phyloP scores from a whole-genome alignment of 345 rosid species.

The Lepidium aucheri region DNA sequence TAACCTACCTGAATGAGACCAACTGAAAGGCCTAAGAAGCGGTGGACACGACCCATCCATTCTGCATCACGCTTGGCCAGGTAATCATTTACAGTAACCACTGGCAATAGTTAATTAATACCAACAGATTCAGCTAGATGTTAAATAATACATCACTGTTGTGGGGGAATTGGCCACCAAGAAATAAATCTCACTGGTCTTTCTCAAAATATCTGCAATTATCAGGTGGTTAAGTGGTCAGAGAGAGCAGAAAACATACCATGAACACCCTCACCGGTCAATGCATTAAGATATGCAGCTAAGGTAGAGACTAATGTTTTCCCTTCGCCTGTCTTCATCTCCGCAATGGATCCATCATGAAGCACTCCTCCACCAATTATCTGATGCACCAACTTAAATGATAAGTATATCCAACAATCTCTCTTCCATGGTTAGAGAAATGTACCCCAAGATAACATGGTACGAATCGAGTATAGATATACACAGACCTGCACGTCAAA shows the following conservation, averaged over 20 bases:
- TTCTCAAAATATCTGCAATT: not conserved
- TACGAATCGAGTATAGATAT: not conserved
- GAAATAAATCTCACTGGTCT: not conserved
- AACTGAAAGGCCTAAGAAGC: slow-evolving; percentile 86
- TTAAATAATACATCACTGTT: not conserved
- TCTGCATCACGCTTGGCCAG: slow-evolving; percentile 98
- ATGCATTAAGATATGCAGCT: slow-evolving; percentile 92
- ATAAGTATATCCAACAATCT: slow-evolving; percentile 5
- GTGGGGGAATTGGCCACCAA: not conserved
- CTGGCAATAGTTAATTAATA: slow-evolving; percentile 40
- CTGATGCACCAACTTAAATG: slow-evolving; percentile 33
- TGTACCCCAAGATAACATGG: not conserved
- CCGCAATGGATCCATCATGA: slow-evolving; percentile 95
- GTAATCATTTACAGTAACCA: slow-evolving; percentile 95
- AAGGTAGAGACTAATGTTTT: slow-evolving; percentile 94
- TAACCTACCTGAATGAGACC: slow-evolving; percentile 83
- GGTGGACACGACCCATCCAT: slow-evolving; percentile 99
- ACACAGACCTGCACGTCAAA: slow-evolving; percentile 87
- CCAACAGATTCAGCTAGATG: not conserved
- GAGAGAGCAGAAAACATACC: slow-evolving; percentile 42
- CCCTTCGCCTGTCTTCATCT: slow-evolving; percentile 98
- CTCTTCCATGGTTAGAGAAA: slow-evolving; percentile 4
- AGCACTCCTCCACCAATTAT: slow-evolving; percentile 96
- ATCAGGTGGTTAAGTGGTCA: not conserved
- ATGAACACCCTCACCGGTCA: slow-evolving; percentile 90